Base-by-base conservation (phyloP, 2,329 filamentous ascomycete species). In the Colletotrichum viniferum region DNA sequence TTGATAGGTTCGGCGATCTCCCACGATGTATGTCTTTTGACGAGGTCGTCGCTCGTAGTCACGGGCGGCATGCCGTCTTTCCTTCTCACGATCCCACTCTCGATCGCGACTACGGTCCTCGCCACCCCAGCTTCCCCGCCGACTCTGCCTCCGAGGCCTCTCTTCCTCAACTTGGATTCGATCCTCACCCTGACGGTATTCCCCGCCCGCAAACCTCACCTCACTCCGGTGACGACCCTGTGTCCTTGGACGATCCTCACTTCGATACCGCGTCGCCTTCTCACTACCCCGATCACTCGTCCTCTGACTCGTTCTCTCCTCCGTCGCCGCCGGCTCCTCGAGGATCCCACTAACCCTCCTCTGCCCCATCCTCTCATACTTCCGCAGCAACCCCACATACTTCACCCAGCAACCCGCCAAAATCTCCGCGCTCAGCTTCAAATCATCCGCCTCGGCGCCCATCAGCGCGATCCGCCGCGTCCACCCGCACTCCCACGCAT, bases 401-500 rank as follows among this genome's bases (percentile, higher is more conserved):
- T 73, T 68, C 6, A 32, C 28, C 73, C 73, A 76, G 64, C 73
- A 76, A 4, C 73, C 73, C 3, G 32, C 63, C 64, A 76, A 6
- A 5, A 76, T 34, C 58, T 76, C 73, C 14, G 28, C 8, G 63
- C 69, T 73, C n/a, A 76, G 24, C 21, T 55, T 66, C 18, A 70
- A 7, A 48, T 76, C 56, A 26, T 76, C 74, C n/a, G n/a, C 24
- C 16, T 70, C 60, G 4, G 28, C n/a, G 6, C 34, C 26, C 71
- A 74, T 65, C 6, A 61, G 8, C 24, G 21, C 55, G 18, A 76
- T 38, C 2, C 65, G 48, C 16, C 32, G 30, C 10, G 32, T 66
- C 74, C 74, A 74, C 12, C 14, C 16, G 26, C 74, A 76, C 16
- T 71, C 71, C 60, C 65, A 61, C 48, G 34, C 28, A 5, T 13